These are phyloP conservation scores for Boletus vinaceobasis DNA, from an alignment of 768 basidiomycete species.

Conservation along the genomic window DNA sequence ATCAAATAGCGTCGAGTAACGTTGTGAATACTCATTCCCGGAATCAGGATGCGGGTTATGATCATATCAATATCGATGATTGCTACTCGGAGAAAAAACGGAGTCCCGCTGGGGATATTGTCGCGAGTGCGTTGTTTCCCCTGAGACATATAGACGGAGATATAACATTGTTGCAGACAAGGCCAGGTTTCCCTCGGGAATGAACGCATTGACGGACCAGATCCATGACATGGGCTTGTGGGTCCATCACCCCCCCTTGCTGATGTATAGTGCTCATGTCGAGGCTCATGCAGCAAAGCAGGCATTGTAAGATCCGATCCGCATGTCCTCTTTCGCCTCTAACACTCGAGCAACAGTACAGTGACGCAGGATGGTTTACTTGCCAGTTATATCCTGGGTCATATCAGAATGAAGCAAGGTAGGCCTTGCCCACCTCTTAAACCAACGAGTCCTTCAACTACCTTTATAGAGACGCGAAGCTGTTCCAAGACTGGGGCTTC, in stretches of 20 bases:
- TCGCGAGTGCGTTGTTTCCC: constrained; percentile 40
- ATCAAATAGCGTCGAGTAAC: background rate
- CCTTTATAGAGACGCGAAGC: constrained; percentile 46
- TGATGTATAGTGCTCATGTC: background rate
- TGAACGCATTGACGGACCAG: constrained; percentile 52
- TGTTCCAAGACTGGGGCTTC: constrained; percentile 66
- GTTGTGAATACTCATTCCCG: background rate
- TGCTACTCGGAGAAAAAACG: constrained; percentile 62
- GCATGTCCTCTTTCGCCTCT: background rate
- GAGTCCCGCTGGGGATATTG: constrained; percentile 49
- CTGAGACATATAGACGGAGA: background rate
- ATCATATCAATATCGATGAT: constrained; percentile 60
- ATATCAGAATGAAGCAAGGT: constrained; percentile 59
- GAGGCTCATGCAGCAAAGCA: constrained; percentile 41
- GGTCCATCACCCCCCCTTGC: constrained; percentile 18
- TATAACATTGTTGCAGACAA: constrained; percentile 35
- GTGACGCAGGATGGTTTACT: constrained; percentile 68
- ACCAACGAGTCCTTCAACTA: background rate
- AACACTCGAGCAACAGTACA: constrained; percentile 42
- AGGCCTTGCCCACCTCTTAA: background rate
- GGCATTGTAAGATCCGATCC: constrained; percentile 49
- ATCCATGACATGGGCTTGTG: constrained; percentile 59
- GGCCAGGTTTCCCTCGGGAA: constrained; percentile 53
- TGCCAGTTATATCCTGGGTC: constrained; percentile 65
- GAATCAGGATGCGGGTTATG: constrained; percentile 53